Evolutionary conservation across 148 eudicot species (phyloP), one percentile per base, ranked within the genome.

Genomic region (Fagopyrum esculentum): DNA sequence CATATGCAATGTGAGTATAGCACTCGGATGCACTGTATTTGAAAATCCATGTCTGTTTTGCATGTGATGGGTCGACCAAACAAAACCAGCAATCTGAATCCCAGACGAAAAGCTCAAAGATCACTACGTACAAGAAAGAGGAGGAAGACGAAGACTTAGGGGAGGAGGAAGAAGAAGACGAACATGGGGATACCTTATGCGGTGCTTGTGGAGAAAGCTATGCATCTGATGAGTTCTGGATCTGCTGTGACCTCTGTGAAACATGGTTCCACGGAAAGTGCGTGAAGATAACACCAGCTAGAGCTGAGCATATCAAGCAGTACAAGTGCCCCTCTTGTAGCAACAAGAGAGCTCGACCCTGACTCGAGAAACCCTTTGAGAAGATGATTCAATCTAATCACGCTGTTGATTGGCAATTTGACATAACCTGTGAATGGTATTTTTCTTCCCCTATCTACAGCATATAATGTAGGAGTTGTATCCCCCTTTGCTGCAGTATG

Each of bases 251-350:
- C 30, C 16, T 74, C 1, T 74, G 76, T 44, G 76, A 74, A 66
- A 74, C 47, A 3, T 74, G 76, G 76, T 74, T 74, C 68, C 76
- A 74, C 43, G 76, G 76, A 0, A 74, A 56, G 47, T 74, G 76
- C 15, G 76, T 74, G 59, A 74, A 74, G 66, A 74, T 74, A 55
- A 74, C 76, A 9, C 76, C 76, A 40, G 76, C 76, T 30, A 54
- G 76, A 43, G 76, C 76, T 2, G 76, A 74, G 64, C 76, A 74
- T 19, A 74, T 74, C 76, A 74, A 74, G 68, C 76, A 74, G 68
- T 74, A 74, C 76, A 74, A 74, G 49, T 74, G 76, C 46, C 76
- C 76, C n/a, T 74, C 76, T 17, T 74, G 76, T 43, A 74, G 35
- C 76, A 74, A 74, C 76, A 74, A 74, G 66, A 54, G 76, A 56